phyloP scores from a whole-genome alignment of 2,329 filamentous ascomycete genomes.

The Stenocarpella maydis region DNA sequence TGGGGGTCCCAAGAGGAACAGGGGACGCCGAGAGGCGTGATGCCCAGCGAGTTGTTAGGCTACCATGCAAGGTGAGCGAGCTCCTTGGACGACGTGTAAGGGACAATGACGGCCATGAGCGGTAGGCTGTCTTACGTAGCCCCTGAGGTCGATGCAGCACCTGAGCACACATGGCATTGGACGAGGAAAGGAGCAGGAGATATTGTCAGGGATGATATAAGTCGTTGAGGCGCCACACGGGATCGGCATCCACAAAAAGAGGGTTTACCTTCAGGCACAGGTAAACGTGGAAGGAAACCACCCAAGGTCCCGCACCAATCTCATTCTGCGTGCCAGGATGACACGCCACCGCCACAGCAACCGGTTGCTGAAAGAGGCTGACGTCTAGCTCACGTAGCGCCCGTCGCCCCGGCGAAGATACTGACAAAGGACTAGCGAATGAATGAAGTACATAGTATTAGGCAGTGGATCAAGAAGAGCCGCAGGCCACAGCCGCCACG shows the following conservation, averaged over 20 bases:
- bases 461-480: neutral
- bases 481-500: neutral
- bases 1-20: neutral
- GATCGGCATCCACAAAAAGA: neutral
- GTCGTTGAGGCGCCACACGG: constrained; percentile 6
- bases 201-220: constrained; percentile 18
- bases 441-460: neutral
- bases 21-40: neutral
- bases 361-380: neutral
- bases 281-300: neutral
- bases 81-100: neutral
- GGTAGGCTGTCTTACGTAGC: constrained; percentile 3
- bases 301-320: neutral
- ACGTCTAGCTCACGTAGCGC: constrained; percentile 2
- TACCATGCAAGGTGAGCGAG: neutral
- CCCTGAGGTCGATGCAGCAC: neutral
- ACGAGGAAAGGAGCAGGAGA: neutral
- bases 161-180: neutral
- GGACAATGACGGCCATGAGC: constrained; percentile 4
- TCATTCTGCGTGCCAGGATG: neutral
- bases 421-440: no score
- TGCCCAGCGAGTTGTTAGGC: neutral
- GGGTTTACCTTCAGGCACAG: no score
- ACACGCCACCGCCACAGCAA: neutral
- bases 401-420: neutral